Evolutionary conservation across 2,329 filamentous ascomycete species (phyloP), one percentile per base, ranked within the genome.

Genomic region (Cladosporium cucumerinum): DNA sequence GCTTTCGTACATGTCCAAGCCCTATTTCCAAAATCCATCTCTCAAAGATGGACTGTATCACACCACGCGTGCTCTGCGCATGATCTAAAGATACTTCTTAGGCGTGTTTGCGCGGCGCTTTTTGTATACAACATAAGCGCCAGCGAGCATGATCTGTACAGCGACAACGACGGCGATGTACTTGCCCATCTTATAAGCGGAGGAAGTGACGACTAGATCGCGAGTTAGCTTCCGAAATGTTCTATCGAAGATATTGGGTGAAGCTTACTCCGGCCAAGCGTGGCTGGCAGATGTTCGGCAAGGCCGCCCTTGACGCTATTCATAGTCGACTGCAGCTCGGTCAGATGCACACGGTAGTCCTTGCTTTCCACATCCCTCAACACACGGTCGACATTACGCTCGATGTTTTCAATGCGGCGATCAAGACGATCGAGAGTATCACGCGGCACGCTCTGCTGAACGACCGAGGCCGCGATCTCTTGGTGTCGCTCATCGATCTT

Each of bases 1-100:
- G 7, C 10, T 34, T 36, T 39, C 54, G 26, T 52, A 39, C 54
- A 21, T 34, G 8, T 54, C 51, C 51, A 54, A 54, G 28, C 30
- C 25, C 25, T 28, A 14, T 32, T 32, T n/a, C 49, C 25, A 21
- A 32, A 10, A 1, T 18, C 11, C 11, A 54, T 30, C 18, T 28
- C 6, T n/a, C 25, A 28, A 28, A 54, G 14, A 28, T 18, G 51
- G 14, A 32, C 21, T 8, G 4, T 30, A n/a, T n/a, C n/a, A n/a
- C 10, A 12, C 3, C 48, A 21, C 10, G 26, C 49, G 14, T 14
- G 21, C n/a, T 28, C 8, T 5, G 23, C 18, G 18, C 51, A 54
- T 26, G 5, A n/a, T 23, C 51, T 54, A 97, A 75, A 97, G 80
- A 78, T 93, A 97, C 81, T 97, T 97, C 84, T 97, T 97, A n/a